These are phyloP conservation scores for Vigna unguiculata DNA, from an alignment of 306 rosid genomes.

Conservation along the genomic window DNA sequence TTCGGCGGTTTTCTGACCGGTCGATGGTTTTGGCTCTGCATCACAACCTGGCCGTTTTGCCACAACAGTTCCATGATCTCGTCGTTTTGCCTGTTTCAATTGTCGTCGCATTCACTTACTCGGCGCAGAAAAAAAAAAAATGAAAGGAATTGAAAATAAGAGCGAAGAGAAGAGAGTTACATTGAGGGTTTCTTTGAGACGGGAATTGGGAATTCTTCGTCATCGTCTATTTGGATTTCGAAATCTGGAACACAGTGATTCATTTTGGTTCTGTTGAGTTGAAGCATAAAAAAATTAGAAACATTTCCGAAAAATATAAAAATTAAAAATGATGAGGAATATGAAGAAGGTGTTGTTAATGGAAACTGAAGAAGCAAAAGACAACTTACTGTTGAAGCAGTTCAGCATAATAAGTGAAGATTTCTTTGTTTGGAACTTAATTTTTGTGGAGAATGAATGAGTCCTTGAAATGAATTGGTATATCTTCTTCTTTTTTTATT, in stretches of 20 bases:
- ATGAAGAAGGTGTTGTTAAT: too few relatives aligned
- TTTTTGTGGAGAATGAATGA: not conserved
- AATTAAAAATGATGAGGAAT: not conserved
- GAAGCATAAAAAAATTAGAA: not conserved
- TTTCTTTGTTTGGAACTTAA: not conserved
- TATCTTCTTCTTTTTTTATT: not conserved
- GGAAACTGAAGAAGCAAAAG: not conserved
- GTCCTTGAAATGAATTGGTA: not conserved
- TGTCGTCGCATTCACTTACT: not conserved
- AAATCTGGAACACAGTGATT: conserved; percentile 79
- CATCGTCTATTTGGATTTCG: conserved; percentile 52
- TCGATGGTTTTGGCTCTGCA: conserved; percentile 67
- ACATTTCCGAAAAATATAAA: not conserved
- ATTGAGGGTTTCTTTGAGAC: conserved; percentile 54
- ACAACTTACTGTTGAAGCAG: conserved; percentile 21
- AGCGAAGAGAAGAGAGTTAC: conserved; percentile 42
- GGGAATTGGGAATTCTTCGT: conserved; percentile 54
- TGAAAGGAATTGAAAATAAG: not conserved
- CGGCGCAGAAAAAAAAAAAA: not conserved
- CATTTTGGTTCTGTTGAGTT: conserved; percentile 45
- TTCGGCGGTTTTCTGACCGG: conserved; percentile 46
- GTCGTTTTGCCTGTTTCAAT: conserved; percentile 59
- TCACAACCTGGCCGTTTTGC: conserved; percentile 72
- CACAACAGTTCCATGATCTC: conserved; percentile 81
- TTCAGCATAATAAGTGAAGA: conserved; percentile 1